Evolutionary conservation across 2,329 filamentous ascomycete species (phyloP).

Genomic region (Dothistroma septosporum): DNA sequence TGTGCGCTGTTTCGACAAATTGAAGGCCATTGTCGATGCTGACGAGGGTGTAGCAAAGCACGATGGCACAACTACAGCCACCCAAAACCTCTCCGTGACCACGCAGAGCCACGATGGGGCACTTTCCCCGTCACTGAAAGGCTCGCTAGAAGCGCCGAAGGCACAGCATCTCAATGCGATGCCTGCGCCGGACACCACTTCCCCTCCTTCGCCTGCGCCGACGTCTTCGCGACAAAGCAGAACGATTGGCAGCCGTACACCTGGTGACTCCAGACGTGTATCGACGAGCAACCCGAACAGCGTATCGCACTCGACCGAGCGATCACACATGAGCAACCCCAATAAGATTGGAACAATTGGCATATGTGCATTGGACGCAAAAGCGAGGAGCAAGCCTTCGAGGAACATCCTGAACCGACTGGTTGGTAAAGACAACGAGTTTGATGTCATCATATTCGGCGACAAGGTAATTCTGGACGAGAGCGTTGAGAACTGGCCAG

Average conservation of each 20-base stretch:
- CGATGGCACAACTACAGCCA: constrained; percentile 39
- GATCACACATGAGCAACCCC: constrained; percentile 53
- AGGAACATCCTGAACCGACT: constrained; percentile 91
- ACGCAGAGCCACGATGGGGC: constrained; percentile 44
- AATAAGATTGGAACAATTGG: constrained; percentile 66
- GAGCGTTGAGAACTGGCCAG: constrained; percentile 91
- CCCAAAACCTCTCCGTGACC: constrained; percentile 42
- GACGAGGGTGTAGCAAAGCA: constrained; percentile 12
- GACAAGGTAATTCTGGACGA: constrained; percentile 98
- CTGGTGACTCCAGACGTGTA: constrained; percentile 65
- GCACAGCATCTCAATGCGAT: constrained; percentile 4
- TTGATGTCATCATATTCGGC: constrained; percentile 95
- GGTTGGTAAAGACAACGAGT: constrained; percentile 84
- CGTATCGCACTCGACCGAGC: constrained; percentile 71
- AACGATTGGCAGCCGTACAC: constrained; percentile 39
- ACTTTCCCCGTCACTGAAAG: constrained; percentile 36
- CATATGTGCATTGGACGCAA: constrained; percentile 91
- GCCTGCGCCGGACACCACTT: constrained; percentile 61
- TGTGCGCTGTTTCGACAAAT: constrained; percentile 20
- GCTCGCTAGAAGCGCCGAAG: constrained; percentile 22
- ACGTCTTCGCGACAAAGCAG: constrained; percentile 21
- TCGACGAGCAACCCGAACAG: constrained; percentile 80
- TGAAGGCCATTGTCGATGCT: constrained; percentile 15
- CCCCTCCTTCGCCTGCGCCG: constrained; percentile 51
- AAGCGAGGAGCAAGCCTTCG: constrained; percentile 94